Conservation (phyloP, 805 yeast species). For the Starmerella bombi region DNA sequence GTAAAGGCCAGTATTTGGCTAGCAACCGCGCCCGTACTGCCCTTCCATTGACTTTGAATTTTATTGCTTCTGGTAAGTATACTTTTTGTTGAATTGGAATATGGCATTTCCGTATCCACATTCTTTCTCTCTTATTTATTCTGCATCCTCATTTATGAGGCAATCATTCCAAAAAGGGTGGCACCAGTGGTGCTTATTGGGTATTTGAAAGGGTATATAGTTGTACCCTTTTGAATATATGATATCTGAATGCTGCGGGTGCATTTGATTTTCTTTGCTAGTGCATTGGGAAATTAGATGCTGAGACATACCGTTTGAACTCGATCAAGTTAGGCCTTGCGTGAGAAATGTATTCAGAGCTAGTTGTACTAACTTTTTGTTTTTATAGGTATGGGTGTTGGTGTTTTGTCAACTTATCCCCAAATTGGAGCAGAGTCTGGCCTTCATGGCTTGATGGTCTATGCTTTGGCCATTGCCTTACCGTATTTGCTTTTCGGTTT, state of each 20-base stretch:
- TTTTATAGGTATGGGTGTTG: conserved; percentile 72
- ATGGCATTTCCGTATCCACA: not conserved
- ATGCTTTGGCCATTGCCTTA: conserved; percentile 63
- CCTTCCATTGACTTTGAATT: conserved; percentile 70
- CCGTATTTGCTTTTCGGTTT: conserved; percentile 77
- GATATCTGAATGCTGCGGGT: conserved; percentile 17
- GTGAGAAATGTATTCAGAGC: conserved; percentile 44
- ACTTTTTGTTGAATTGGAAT: not conserved
- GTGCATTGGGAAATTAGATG: conserved; percentile 18
- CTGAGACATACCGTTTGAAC: conserved; percentile 70
- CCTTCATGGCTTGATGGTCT: conserved; percentile 72
- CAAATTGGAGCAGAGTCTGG: conserved; percentile 80
- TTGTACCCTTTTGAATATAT: not conserved
- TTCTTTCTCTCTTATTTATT: not conserved
- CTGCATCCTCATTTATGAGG: not conserved
- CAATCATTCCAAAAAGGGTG: too few relatives aligned
- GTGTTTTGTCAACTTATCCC: conserved; percentile 72
- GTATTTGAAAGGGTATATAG: too few relatives aligned
- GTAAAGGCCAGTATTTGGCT: conserved; percentile 47
- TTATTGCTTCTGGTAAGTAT: conserved; percentile 64
- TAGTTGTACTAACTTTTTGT: conserved; percentile 8
- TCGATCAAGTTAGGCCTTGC: conserved; percentile 76
- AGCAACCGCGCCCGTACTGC: conserved; percentile 73
- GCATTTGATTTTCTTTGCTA: conserved; percentile 1
- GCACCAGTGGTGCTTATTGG: too few relatives aligned